Base-by-base conservation (phyloP, 2,329 filamentous ascomycete genomes). In the Rugonectria rugulosa region DNA sequence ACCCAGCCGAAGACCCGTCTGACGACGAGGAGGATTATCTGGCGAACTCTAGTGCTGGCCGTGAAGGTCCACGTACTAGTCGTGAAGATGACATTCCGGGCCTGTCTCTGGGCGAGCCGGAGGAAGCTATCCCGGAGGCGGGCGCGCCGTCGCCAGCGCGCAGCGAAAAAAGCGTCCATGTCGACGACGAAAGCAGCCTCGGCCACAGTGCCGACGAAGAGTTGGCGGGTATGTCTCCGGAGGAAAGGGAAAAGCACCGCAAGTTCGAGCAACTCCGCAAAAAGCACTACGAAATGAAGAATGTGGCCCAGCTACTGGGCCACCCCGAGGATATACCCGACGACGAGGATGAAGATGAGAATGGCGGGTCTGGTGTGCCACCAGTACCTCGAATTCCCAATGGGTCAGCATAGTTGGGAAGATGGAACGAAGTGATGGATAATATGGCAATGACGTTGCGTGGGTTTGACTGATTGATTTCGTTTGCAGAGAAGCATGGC, bases 261-360 rank as follows among this genome's bases (percentile, higher is more conserved):
- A 87, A 90, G 72, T 99, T 99, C 73, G 93, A 97, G 78, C 82
- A 91, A 77, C 83, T 92, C 80, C 86, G 95, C 70, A 97, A 95
- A 87, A 94, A 88, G 79, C 95, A 99, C 76, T 99, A 99, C 76
- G 95, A 99, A 81, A 99, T 99, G 95, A 92, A 86, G 77, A 90
- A 95, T 70, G 92, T 97, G 55, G 96, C 95, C 68, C 85, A 88
- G 69, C 77, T 98, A 48, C 84, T 99, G 62, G 93, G 92, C 12
- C 88, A 91, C 68, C 86, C 88, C 4, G 88, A 90, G 68, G 79
- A 84, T 4, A 67, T 89, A 12, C 82, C 84, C 2, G 85, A 87
- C 3, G 84, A 85, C 27, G 83, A 84, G 12, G 82, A 84, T 2
- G 85, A 87, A 3, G 84, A 85, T 27, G 83, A 84, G 8, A 80